phyloP scores from a whole-genome alignment of 352 stramenopile genomes.

The Phytophthora cajani region DNA sequence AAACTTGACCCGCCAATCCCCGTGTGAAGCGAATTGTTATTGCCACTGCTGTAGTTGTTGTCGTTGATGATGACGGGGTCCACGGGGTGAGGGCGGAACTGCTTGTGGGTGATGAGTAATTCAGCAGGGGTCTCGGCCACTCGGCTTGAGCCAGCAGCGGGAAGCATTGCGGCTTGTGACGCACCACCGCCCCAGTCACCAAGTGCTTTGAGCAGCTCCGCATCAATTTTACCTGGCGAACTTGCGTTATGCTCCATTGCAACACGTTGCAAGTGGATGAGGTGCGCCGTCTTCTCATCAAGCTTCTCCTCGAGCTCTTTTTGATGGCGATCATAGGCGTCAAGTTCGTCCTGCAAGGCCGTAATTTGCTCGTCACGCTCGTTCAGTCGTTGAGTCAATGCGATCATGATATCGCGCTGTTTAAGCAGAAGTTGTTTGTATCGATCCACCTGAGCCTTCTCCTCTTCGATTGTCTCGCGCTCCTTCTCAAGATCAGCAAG shows the following conservation, averaged over 20 bases:
- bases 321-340: slow-evolving; percentile 93
- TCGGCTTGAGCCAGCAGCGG: slow-evolving; percentile 1
- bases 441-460: slow-evolving; percentile 95
- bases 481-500: slow-evolving; percentile 95
- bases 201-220: slow-evolving; percentile 72
- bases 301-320: slow-evolving; percentile 94
- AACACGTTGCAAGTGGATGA: slow-evolving; percentile 94
- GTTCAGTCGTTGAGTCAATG: slow-evolving; percentile 94
- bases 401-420: slow-evolving; percentile 97
- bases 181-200: slow-evolving; percentile 55
- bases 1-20: slow-evolving; percentile 28
- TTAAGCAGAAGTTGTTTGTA: slow-evolving; percentile 97
- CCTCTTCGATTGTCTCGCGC: slow-evolving; percentile 93
- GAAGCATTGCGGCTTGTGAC: slow-evolving; percentile 8
- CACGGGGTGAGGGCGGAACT: slow-evolving; percentile 63
- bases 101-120: slow-evolving; percentile 69
- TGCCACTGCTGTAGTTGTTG: slow-evolving; percentile 34
- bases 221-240: slow-evolving; percentile 62
- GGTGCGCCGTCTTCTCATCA: slow-evolving; percentile 93
- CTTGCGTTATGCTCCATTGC: slow-evolving; percentile 89
- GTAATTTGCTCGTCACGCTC: slow-evolving; percentile 96
- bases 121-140: slow-evolving; percentile 35
- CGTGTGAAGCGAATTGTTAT: slow-evolving; percentile 26
- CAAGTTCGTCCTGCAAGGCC: slow-evolving; percentile 94
- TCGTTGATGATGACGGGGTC: slow-evolving; percentile 53